A percentile compares a stretch with the other conserved stretches of the same genome.
Evolutionary conservation across 108 stramenopile genomes (phyloP).

Genomic region (Seminavis robusta): DNA sequence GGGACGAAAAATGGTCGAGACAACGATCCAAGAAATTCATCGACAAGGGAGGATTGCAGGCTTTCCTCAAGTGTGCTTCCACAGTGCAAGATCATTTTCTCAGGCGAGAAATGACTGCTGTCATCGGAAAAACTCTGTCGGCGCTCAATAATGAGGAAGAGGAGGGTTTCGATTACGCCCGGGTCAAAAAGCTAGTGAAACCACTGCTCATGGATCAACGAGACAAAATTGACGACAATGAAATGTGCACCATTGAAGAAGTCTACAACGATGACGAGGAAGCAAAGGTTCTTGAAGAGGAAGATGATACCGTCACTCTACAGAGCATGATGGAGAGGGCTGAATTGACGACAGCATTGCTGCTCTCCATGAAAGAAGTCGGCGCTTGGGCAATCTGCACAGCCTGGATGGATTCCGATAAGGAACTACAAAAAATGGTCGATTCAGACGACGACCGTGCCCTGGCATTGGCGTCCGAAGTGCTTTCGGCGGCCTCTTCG

Average conservation of each 20-base stretch:
- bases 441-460: constrained; percentile 61
- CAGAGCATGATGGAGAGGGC: constrained; percentile 57
- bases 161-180: too few species aligned
- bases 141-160: constrained; percentile 37
- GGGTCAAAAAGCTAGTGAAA: constrained; percentile 44
- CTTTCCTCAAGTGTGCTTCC: constrained; percentile 41
- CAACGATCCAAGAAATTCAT: constrained; percentile 49
- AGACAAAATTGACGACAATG: constrained; percentile 15
- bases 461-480: constrained; percentile 78
- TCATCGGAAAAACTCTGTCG: constrained; percentile 41
- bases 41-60: constrained; percentile 49
- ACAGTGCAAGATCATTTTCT: constrained; percentile 41
- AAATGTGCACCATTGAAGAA: constrained; percentile 73
- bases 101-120: constrained; percentile 57
- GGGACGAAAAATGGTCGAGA: constrained; percentile 51
- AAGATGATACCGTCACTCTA: constrained; percentile 26
- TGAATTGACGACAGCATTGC: constrained; percentile 54
- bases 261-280: constrained; percentile 53
- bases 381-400: constrained; percentile 74
- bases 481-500: constrained; percentile 70
- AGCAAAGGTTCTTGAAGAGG: constrained; percentile 26
- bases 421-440: constrained; percentile 43
- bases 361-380: constrained; percentile 57
- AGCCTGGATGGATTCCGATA: constrained; percentile 50
- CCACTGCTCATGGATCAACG: constrained; percentile 23